Base-by-base conservation (phyloP, 2,329 filamentous ascomycete genomes). In the Spiromastix sp. region DNA sequence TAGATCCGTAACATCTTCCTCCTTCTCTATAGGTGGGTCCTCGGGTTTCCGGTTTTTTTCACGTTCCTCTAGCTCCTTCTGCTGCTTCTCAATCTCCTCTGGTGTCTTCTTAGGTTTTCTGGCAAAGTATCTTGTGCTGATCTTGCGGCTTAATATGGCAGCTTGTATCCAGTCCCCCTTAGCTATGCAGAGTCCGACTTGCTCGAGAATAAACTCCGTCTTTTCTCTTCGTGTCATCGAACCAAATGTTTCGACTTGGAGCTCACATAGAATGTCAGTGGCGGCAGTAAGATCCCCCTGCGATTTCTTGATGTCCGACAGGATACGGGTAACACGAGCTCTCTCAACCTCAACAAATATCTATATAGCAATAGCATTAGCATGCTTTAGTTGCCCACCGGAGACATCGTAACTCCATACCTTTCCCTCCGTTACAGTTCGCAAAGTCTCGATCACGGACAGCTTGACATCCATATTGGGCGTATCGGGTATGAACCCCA, bases 291-390 rank as follows among this genome's bases (percentile, higher is more conserved):
- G 69, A 54, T 98, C 89, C 45, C 87, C 89, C 64, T 96, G 85
- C 46, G 83, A 68, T 66, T 93, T 95, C 72, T 96, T 96, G 71
- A 98, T 96, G 61, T 95, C 78, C 34, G 91, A 96, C 9, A 98
- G 72, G 46, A 94, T 93, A 57, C 81, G 85, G 51, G 91, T 98
- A 41, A 98, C 81, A 48, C 91, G 83, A 45, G 91, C 91, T 48
- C 91, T 80, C 71, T 98, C 91, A 35, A 98, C 91, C 69, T 98
- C 91, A 51, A 98, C 89, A 54, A 98, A 98, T 59, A 98, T 98
- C 81, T 80, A 46, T 34, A 31, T 28, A 32, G n/a, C 3, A 15
- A 24, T 8, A 17, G 25, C 3, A 34, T 47, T 39, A 49, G 40
- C 20, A 29, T 31, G 6, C 18, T 8, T 17, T 9, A n/a, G 12